Evolutionary conservation across 2,329 filamentous ascomycete genomes (phyloP).

Genomic region (Talaromyces sp.): DNA sequence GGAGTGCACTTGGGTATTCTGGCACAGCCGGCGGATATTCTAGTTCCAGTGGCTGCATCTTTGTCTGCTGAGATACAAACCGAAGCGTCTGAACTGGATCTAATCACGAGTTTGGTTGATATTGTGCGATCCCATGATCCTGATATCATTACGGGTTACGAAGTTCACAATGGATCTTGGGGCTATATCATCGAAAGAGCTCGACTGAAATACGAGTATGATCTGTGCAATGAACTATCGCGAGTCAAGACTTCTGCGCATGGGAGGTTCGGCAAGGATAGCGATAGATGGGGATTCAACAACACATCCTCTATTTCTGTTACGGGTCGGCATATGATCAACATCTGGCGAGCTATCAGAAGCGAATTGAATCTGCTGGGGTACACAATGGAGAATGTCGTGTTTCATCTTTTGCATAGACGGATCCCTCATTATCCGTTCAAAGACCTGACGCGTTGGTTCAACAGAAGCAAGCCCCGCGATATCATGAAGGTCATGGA

Average conservation of each 20-base stretch:
- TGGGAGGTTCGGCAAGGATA: slow-evolving; percentile 80
- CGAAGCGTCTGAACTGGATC: slow-evolving; percentile 76
- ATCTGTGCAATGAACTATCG: slow-evolving; percentile 87
- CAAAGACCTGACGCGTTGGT: slow-evolving; percentile 78
- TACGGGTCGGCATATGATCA: slow-evolving; percentile 95
- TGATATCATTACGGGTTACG: slow-evolving; percentile 90
- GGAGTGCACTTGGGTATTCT: slow-evolving; percentile 68
- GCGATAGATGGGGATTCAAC: slow-evolving; percentile 89
- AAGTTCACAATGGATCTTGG: slow-evolving; percentile 92
- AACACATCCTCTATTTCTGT: slow-evolving; percentile 87
- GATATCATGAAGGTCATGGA: slow-evolving; percentile 73
- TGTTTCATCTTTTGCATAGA: slow-evolving; percentile 82
- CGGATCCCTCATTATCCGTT: slow-evolving; percentile 86
- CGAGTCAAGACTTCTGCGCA: slow-evolving; percentile 81
- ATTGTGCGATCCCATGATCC: slow-evolving; percentile 83
- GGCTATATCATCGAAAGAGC: slow-evolving; percentile 93
- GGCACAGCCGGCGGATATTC: slow-evolving; percentile 62
- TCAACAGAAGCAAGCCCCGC: slow-evolving; percentile 63
- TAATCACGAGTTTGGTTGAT: slow-evolving; percentile 82
- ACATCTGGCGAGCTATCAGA: slow-evolving; percentile 94
- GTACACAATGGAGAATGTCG: slow-evolving; percentile 95
- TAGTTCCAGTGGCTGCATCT: slow-evolving; percentile 63
- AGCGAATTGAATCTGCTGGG: slow-evolving; percentile 87
- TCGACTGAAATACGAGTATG: slow-evolving; percentile 79
- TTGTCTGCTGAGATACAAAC: slow-evolving; percentile 65